Percentiles rank a stretch among this genome's conserved stretches.
phyloP scores from a whole-genome alignment of 225 moss, liverwort and hornwort species.

The Sphagnum contortum region DNA sequence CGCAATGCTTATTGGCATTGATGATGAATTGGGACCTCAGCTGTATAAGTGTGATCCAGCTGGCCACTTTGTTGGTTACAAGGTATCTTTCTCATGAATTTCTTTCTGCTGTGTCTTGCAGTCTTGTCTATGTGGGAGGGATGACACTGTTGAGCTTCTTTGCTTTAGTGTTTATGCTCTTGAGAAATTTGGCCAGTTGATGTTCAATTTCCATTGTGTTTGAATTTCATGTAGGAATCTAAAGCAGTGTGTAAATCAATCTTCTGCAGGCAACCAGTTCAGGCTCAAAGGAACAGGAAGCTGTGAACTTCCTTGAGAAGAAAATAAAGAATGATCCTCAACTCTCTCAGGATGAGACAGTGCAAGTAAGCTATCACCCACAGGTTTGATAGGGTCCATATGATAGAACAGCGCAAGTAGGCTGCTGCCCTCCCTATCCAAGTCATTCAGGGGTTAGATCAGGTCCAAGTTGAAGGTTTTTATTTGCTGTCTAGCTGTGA shows the following conservation, averaged over 20 bases:
- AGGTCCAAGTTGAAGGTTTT: too few species aligned
- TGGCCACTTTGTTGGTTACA: conserved; percentile 93
- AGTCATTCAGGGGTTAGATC: too few species aligned
- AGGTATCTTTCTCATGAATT: conserved; percentile 33
- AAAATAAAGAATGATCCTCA: conserved; percentile 92
- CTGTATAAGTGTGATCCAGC: conserved; percentile 95
- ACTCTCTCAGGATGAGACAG: conserved; percentile 84
- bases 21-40: conserved; percentile 91
- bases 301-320: conserved; percentile 94
- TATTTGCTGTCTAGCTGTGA: too few species aligned
- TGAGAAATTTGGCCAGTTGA: too few species aligned
- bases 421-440: too few species aligned
- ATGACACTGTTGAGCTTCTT: too few species aligned
- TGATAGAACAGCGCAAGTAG: background rate
- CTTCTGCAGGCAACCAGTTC: conserved; percentile 76
- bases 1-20: conserved; percentile 94
- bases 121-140: too few species aligned
- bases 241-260: too few species aligned
- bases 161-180: too few species aligned
- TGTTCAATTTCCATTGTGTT: too few species aligned
- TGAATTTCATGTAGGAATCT: too few species aligned
- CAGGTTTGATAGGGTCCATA: background rate
- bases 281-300: conserved; percentile 95
- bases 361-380: conserved; percentile 45
- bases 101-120: background rate